These are phyloP conservation scores for Pezicula radicicola DNA, from an alignment of 2,329 filamentous ascomycete species.

Conservation along the genomic window DNA sequence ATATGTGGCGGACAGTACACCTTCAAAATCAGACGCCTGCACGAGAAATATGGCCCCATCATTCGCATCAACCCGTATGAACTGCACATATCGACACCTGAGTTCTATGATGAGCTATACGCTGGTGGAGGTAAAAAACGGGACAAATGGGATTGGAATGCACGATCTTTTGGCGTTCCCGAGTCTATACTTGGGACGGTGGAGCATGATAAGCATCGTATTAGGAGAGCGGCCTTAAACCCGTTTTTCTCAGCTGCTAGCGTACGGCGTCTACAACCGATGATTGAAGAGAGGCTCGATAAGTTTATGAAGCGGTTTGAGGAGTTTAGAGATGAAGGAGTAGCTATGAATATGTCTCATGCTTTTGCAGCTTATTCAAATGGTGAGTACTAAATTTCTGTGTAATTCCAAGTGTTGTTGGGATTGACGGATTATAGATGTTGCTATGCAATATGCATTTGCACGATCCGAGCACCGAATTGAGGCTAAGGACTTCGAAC, in stretches of 20 bases:
- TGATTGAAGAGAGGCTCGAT: conserved; percentile 14
- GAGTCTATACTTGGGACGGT: not conserved
- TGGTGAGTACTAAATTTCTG: not conserved
- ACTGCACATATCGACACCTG: too few species aligned
- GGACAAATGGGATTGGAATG: too few species aligned
- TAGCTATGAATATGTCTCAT: not conserved
- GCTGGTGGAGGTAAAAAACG: too few species aligned
- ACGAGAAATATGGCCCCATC: too few species aligned
- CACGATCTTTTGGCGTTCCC: not conserved
- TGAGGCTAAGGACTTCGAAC: conserved; percentile 8
- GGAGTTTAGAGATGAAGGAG: not conserved
- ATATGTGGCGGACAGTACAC: too few species aligned
- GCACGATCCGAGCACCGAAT: conserved; percentile 9
- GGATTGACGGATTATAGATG: conserved; percentile 14
- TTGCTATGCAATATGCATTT: conserved; percentile 22
- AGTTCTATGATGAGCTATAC: too few species aligned
- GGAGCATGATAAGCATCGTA: conserved; percentile 14
- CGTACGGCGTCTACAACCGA: conserved; percentile 10
- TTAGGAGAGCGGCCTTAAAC: conserved; percentile 15
- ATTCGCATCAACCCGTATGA: too few species aligned
- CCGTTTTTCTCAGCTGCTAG: conserved; percentile 18
- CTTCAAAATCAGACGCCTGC: too few species aligned
- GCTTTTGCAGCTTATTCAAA: conserved; percentile 6
- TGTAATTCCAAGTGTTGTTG: not conserved
- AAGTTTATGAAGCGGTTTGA: conserved; percentile 1